phyloP scores from a whole-genome alignment of 768 basidiomycete species.

The Collybiopsis luxurians region DNA sequence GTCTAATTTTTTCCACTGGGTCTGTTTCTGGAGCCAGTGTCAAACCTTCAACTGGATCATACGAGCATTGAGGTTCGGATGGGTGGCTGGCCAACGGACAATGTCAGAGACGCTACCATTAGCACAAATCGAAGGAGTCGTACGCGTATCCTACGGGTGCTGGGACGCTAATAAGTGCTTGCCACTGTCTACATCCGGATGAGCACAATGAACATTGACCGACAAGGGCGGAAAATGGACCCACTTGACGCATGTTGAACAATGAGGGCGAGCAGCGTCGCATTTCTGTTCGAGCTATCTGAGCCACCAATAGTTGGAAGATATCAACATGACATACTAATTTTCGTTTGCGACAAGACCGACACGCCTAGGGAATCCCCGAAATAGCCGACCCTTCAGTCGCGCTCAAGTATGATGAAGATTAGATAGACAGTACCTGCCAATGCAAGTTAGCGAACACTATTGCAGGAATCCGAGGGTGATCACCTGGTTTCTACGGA shows the following conservation, averaged over 20 bases:
- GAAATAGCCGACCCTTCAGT: background rate
- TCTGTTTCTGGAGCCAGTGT: slow-evolving; percentile 74
- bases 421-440: background rate
- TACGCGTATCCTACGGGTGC: slow-evolving; percentile 85
- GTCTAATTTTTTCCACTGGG: slow-evolving; percentile 74
- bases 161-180: slow-evolving; percentile 77
- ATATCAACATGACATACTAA: slow-evolving; percentile 49
- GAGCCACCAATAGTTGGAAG: background rate
- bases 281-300: slow-evolving; percentile 59
- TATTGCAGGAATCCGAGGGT: background rate
- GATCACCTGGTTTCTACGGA: slow-evolving; percentile 75
- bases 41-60: slow-evolving; percentile 84
- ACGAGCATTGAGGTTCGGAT: slow-evolving; percentile 79
- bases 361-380: slow-evolving; percentile 57
- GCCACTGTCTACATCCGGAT: slow-evolving; percentile 61
- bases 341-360: slow-evolving; percentile 81
- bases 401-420: background rate
- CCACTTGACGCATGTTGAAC: slow-evolving; percentile 80
- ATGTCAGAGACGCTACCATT: too few relatives aligned
- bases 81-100: slow-evolving; percentile 58
- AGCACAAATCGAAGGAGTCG: slow-evolving; percentile 25
- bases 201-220: background rate
- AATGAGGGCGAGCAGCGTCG: slow-evolving; percentile 83
- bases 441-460: background rate
- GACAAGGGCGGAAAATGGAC: slow-evolving; percentile 21